Base-by-base conservation (phyloP, 2,329 filamentous ascomycete genomes). In the Claviceps fusiformis region DNA sequence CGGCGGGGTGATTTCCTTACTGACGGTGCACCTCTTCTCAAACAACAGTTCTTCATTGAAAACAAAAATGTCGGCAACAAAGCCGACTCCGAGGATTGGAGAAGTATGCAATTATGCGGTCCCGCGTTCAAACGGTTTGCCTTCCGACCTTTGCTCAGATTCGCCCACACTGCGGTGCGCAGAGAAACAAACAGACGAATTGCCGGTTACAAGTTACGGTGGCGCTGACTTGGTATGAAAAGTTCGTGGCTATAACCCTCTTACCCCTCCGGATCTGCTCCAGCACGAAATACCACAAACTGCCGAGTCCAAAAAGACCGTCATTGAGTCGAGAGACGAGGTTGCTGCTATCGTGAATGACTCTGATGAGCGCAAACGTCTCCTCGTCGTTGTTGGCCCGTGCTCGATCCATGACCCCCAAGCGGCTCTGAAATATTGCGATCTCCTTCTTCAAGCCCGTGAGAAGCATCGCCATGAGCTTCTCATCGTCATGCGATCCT, bases 331-430 rank as follows among this genome's bases (percentile, higher is more conserved):
- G 62, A 82, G 86, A 62, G 79, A 77, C 63, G 80, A 83, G 64
- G 80, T 78, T 55, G 81, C 86, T 61, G 79, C 83, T 61, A 87
- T 95, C 67, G 85, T 95, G 68, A 85, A 88, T 68, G 83, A 86
- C 66, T 77, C 81, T 60, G 84, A 83, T 71, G 89, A 95, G 75
- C 87, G 91, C 58, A 72, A 64, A 86, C 83, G 83, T 46, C 86
- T 98, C 37, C 82, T 98, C 59, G 93, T 97, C 64, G 85, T 98
- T 66, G 87, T 95, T 67, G 93, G 93, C 2, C 93, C 93, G 53
- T 98, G 93, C 78, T 96, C 91, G 29, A 92, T 98, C 67, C 93
- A 98, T 76, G 93, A 98, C 73, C 93, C 93, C 8, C 82, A 78
- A 52, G 83, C 83, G 17, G 93, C 93, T 44, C 77, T 95, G 63